Percentiles rank a stretch among this genome's conserved stretches.
These are phyloP conservation scores for Acrodontium crateriforme DNA, from an alignment of 2,329 filamentous ascomycete genomes.

Conservation along the genomic window DNA sequence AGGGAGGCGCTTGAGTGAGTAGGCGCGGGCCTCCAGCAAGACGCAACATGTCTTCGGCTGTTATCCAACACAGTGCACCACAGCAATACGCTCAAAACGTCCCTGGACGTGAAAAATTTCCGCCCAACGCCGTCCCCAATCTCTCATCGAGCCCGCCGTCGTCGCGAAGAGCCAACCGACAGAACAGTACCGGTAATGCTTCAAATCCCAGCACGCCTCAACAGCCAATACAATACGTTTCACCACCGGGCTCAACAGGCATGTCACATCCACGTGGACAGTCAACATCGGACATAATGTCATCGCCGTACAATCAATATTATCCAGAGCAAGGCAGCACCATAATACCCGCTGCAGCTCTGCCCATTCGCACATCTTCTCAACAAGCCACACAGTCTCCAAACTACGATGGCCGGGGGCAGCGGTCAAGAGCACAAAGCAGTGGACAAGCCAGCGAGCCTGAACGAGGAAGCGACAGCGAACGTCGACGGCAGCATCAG, in stretches of 20 bases:
- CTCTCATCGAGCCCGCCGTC: constrained; percentile 19
- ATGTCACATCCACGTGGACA: too few species aligned
- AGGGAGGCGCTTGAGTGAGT: too few species aligned
- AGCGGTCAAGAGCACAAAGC: constrained; percentile 18
- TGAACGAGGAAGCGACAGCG: constrained; percentile 22
- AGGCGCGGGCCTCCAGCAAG: too few species aligned
- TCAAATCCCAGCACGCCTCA: constrained; percentile 25
- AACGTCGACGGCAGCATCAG: constrained; percentile 22
- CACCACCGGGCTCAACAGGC: constrained; percentile 31
- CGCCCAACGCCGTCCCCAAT: constrained; percentile 8
- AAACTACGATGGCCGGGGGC: constrained; percentile 13
- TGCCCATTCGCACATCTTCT: constrained; percentile 16
- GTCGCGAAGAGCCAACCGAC: constrained; percentile 24
- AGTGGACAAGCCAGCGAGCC: constrained; percentile 29
- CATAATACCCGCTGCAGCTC: constrained; percentile 8
- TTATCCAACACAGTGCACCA: constrained; percentile 16
- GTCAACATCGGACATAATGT: too few species aligned
- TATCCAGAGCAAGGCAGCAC: constrained; percentile 15
- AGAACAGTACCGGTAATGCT: constrained; percentile 26
- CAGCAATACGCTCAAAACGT: constrained; percentile 13
- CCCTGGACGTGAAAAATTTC: constrained; percentile 7
- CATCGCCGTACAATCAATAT: constrained; percentile 67
- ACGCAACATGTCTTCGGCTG: constrained; percentile 23
- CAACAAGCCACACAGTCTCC: constrained; percentile 8
- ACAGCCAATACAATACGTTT: constrained; percentile 18